Evolutionary conservation across 768 basidiomycete species (phyloP).

Genomic region (Podaxis carcinomalis): DNA sequence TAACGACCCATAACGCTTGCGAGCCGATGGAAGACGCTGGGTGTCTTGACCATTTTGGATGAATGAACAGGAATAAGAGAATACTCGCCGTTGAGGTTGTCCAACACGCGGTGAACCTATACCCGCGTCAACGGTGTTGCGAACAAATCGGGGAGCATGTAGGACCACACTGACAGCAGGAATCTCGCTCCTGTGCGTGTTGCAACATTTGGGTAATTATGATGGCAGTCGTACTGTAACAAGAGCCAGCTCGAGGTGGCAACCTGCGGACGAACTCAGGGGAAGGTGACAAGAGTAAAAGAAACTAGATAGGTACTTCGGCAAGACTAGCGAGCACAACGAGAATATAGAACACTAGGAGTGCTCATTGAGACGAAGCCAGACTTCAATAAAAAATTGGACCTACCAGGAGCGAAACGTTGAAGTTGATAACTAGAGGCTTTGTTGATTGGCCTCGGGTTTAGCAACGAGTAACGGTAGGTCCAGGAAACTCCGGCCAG

Average conservation of each 20-base stretch:
- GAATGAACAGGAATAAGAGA: constrained; percentile 56
- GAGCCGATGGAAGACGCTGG: constrained; percentile 53
- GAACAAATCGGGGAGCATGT: background rate
- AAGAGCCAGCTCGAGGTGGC: constrained; percentile 57
- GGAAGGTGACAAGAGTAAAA: background rate
- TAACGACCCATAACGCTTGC: constrained; percentile 54
- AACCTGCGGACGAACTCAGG: constrained; percentile 27
- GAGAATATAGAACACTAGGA: constrained; percentile 46
- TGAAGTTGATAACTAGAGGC: constrained; percentile 39
- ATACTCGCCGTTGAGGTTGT: constrained; percentile 48
- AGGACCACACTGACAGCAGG: constrained; percentile 37
- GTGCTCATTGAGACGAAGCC: background rate
- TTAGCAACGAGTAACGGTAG: constrained; percentile 39
- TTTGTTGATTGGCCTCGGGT: constrained; percentile 49
- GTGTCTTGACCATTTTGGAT: constrained; percentile 52
- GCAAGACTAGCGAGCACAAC: constrained; percentile 44
- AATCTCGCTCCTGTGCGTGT: constrained; percentile 41
- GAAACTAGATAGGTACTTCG: constrained; percentile 28
- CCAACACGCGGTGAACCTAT: constrained; percentile 59
- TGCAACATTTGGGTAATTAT: constrained; percentile 45
- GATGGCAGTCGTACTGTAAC: constrained; percentile 48
- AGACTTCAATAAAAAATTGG: background rate
- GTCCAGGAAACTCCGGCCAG: constrained; percentile 47
- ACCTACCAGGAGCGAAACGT: constrained; percentile 51
- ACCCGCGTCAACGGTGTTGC: background rate